These are phyloP conservation scores for Fraxinus platypoda DNA, from an alignment of 305 asterid species.

Conservation along the genomic window DNA sequence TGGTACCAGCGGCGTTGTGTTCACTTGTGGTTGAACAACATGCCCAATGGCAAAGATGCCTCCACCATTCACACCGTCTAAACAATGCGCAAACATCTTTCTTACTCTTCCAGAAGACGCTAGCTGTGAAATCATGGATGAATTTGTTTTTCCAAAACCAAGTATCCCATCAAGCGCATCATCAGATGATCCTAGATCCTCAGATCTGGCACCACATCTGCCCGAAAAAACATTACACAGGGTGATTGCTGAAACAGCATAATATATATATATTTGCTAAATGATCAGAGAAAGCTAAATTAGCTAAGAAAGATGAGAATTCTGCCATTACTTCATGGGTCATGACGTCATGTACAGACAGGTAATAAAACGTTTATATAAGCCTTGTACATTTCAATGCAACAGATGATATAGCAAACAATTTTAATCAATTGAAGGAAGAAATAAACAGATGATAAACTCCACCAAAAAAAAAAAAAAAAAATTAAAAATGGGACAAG, in stretches of 20 bases:
- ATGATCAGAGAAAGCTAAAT: constrained; percentile 8
- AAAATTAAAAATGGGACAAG: background rate
- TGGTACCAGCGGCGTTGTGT: constrained; percentile 78
- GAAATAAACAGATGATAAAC: background rate
- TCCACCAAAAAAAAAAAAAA: background rate
- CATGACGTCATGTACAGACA: constrained; percentile 21
- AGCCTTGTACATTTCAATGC: background rate
- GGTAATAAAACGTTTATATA: constrained; percentile 5
- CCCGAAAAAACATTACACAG: constrained; percentile 26
- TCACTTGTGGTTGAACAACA: constrained; percentile 96
- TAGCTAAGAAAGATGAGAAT: constrained; percentile 14
- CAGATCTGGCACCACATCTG: constrained; percentile 95
- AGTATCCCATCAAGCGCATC: constrained; percentile 96
- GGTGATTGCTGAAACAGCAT: constrained; percentile 1
- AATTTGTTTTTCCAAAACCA: constrained; percentile 95
- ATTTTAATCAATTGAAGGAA: background rate
- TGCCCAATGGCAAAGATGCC: constrained; percentile 99
- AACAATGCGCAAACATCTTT: constrained; percentile 98
- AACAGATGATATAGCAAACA: constrained; percentile 10
- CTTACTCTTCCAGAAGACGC: constrained; percentile 88
- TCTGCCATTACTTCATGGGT: background rate
- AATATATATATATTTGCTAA: background rate
- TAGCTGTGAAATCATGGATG: constrained; percentile 94
- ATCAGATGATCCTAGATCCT: constrained; percentile 73
- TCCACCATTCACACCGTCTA: constrained; percentile 97